Conservation (phyloP, 1,284 basidiomycete species). For the Moesziomyces sp. region DNA sequence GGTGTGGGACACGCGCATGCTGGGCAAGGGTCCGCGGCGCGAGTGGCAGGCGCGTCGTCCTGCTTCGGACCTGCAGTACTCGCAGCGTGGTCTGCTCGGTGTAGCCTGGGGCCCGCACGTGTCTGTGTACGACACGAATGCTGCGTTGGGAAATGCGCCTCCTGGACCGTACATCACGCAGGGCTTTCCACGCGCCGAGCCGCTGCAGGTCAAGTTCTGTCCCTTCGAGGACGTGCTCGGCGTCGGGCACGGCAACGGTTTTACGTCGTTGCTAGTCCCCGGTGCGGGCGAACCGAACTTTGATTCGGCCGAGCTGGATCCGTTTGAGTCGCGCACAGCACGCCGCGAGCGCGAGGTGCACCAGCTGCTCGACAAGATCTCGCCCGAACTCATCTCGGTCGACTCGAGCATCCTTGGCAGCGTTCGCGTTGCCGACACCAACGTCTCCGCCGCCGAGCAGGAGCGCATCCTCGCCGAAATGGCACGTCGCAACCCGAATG, state of each 20-base stretch:
- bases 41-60: constrained; percentile 78
- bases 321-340: constrained; percentile 86
- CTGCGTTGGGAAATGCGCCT: constrained; percentile 64
- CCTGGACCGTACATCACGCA: constrained; percentile 71
- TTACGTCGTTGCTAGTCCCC: constrained; percentile 87
- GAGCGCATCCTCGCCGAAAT: constrained; percentile 51
- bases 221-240: constrained; percentile 93
- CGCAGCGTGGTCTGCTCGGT: constrained; percentile 82
- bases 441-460: constrained; percentile 75
- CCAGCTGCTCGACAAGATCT: constrained; percentile 91
- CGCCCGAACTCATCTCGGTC: constrained; percentile 90
- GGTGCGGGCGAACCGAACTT: constrained; percentile 94
- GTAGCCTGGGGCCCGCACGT: constrained; percentile 81
- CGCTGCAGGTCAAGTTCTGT: constrained; percentile 76
- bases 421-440: constrained; percentile 75
- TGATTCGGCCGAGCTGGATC: constrained; percentile 91
- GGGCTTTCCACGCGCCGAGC: constrained; percentile 71
- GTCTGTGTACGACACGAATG: constrained; percentile 73
- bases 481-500: constrained; percentile 21
- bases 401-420: constrained; percentile 78
- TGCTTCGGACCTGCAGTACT: constrained; percentile 69
- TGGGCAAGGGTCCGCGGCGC: constrained; percentile 81
- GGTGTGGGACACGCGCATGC: constrained; percentile 94
- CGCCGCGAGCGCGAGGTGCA: constrained; percentile 91
- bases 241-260: constrained; percentile 76